These are phyloP conservation scores for Salix dunnii DNA, from an alignment of 345 rosid species.

Conservation along the genomic window DNA sequence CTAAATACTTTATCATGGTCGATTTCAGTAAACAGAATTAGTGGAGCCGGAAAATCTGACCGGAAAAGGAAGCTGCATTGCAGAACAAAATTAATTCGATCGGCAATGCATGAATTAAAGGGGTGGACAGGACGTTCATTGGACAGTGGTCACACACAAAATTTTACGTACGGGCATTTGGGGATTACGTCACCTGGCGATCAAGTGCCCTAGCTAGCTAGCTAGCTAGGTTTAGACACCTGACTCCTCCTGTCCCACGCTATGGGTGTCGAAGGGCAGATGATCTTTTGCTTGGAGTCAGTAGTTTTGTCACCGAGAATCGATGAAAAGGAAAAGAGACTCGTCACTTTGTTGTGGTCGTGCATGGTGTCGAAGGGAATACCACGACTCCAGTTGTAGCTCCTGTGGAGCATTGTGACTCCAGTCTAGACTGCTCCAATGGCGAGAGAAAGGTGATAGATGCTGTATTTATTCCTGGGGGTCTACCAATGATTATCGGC, in stretches of 20 bases:
- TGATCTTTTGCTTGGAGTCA: constrained; percentile 36
- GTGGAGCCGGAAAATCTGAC: too few relatives aligned
- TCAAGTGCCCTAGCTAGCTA: not conserved
- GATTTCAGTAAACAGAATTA: too few relatives aligned
- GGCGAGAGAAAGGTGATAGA: too few relatives aligned
- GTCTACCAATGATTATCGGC: too few relatives aligned
- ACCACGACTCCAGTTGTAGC: too few relatives aligned
- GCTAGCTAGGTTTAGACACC: not conserved
- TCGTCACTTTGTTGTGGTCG: constrained; percentile 4
- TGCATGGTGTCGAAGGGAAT: not conserved
- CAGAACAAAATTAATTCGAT: too few relatives aligned
- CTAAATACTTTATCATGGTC: too few relatives aligned
- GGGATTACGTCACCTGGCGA: constrained; percentile 30
- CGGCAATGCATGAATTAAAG: too few relatives aligned
- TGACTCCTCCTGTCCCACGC: constrained; percentile 1
- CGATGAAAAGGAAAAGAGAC: constrained; percentile 26
- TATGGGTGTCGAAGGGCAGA: constrained; percentile 26
- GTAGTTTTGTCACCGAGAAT: constrained; percentile 19
- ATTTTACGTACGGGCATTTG: constrained; percentile 7
- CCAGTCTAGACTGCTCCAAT: too few relatives aligned
- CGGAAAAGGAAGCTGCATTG: not conserved
- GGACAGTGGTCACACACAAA: constrained; percentile 2
- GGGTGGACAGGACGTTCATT: too few relatives aligned
- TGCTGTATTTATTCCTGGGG: too few relatives aligned
- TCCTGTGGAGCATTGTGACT: too few relatives aligned